Evolutionary conservation across 2,329 filamentous ascomycete species (phyloP), one percentile per base, ranked within the genome.

Genomic region (Alternaria ethzedia): DNA sequence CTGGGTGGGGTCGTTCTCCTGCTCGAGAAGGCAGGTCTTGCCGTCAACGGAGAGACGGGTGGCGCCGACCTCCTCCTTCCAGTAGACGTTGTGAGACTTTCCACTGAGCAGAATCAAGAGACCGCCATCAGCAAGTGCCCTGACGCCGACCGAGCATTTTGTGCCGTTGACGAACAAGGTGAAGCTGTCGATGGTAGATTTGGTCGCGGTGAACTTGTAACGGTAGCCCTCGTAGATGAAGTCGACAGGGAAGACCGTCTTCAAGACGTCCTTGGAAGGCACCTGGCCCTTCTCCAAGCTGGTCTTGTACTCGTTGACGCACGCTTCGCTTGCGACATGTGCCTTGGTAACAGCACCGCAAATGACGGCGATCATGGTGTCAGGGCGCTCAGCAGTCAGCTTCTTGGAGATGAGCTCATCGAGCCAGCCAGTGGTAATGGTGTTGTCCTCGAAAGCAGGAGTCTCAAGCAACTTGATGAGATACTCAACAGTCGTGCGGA

Each of bases 111-210:
- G 88, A 67, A 99, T 89, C 60, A 99, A 87, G 11, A 99, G 88
- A 80, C 96, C 96, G 80, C 96, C 96, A 74, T 99, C 96, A 69
- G 93, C 94, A 69, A 99, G 88, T 54, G 94, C 91, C 73, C 96
- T 92, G 58, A 99, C 92, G 75, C 95, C 96, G 60, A 98, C 92
- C 7, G 92, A 90, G 82, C 93, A 97, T 85, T 96, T 97, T 73
- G 96, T 98, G 63, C 96, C 96, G 80, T 99, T 99, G 86, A 98
- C 97, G 86, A 98, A 99, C 62, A 99, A 88, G 68, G 96, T 95
- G 84, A 97, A 99, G 84, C 92, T 97, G 81, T 98, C 95, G 49
- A 90, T 77, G 80, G 94, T 97, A 23, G 96, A 95, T 59, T 95
- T 89, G 12, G 96, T 98, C 28, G 94, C 94, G 0, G 96, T 99